Percentiles rank a stretch among this genome's conserved stretches.
These are phyloP conservation scores for Trichoderma gracile DNA, from an alignment of 2,329 filamentous ascomycete genomes.

Conservation along the genomic window DNA sequence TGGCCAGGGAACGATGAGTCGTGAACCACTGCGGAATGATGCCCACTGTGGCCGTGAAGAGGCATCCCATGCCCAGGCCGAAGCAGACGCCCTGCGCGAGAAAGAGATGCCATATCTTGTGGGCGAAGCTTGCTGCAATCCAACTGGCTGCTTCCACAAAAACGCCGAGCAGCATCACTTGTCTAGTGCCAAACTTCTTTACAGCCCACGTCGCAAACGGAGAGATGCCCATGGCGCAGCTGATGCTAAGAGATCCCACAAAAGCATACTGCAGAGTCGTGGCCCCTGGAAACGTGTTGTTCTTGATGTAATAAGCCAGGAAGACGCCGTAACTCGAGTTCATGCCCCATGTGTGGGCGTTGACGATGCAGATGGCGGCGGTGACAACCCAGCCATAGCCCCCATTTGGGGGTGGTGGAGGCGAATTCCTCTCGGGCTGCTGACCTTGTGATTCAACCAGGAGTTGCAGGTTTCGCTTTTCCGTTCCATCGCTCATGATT, in stretches of 20 bases:
- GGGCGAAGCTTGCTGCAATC: constrained; percentile 69
- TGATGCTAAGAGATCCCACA: constrained; percentile 55
- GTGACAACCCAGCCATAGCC: constrained; percentile 57
- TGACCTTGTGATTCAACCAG: constrained; percentile 6
- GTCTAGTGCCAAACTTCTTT: constrained; percentile 62
- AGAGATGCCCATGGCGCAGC: constrained; percentile 62
- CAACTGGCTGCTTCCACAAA: constrained; percentile 64
- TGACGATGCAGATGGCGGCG: constrained; percentile 50
- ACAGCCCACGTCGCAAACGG: constrained; percentile 66
- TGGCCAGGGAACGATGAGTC: constrained; percentile 66
- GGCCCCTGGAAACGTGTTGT: constrained; percentile 62
- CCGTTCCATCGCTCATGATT: background rate
- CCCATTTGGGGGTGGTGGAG: constrained; percentile 53
- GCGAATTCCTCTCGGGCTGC: constrained; percentile 8
- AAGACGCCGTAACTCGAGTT: constrained; percentile 58
- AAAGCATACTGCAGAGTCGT: constrained; percentile 71
- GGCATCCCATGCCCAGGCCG: constrained; percentile 75
- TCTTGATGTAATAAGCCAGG: constrained; percentile 57
- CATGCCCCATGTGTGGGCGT: constrained; percentile 73
- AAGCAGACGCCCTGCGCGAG: constrained; percentile 74
- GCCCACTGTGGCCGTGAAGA: constrained; percentile 68
- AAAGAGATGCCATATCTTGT: constrained; percentile 72
- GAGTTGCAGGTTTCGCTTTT: constrained; percentile 4
- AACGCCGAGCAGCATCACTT: constrained; percentile 64
- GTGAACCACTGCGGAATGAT: constrained; percentile 75